These are phyloP conservation scores for Emydomyces testavorans DNA, from an alignment of 2,329 filamentous ascomycete genomes.

Conservation along the genomic window DNA sequence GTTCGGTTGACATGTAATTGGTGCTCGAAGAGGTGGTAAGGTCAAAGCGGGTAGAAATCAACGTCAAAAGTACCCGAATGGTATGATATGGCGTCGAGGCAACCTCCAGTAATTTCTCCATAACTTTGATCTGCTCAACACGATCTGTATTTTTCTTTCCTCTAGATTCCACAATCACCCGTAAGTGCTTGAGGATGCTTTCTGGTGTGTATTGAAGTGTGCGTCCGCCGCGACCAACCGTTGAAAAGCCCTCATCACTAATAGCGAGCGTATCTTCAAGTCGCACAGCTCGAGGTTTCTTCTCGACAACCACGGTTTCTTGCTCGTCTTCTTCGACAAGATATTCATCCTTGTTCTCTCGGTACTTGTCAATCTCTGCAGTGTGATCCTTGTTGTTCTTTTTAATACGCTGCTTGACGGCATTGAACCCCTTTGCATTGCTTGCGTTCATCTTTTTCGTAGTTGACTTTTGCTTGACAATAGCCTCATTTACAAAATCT, in stretches of 20 bases:
- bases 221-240: conserved; percentile 79
- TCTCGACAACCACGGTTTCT: conserved; percentile 43
- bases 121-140: conserved; percentile 83
- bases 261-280: conserved; percentile 36
- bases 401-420: conserved; percentile 95
- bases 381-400: conserved; percentile 97
- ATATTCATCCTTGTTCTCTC: conserved; percentile 71
- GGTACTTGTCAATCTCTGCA: conserved; percentile 74
- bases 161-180: conserved; percentile 84
- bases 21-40: conserved; percentile 61
- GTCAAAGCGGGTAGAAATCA: conserved; percentile 92
- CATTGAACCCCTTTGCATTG: conserved; percentile 86
- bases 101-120: conserved; percentile 92
- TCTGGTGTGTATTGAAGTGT: conserved; percentile 87
- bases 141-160: conserved; percentile 99
- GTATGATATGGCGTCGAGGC: conserved; percentile 83
- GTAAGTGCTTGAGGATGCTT: conserved; percentile 94
- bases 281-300: conserved; percentile 39
- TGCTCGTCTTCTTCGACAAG: conserved; percentile 77
- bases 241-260: conserved; percentile 74
- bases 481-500: conserved; percentile 83
- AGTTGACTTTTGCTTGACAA: conserved; percentile 90
- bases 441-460: conserved; percentile 98
- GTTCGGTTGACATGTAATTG: conserved; percentile 82
- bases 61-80: conserved; percentile 78